Conservation (phyloP, 768 basidiomycete genomes). For the Lactarius sanguifluus region DNA sequence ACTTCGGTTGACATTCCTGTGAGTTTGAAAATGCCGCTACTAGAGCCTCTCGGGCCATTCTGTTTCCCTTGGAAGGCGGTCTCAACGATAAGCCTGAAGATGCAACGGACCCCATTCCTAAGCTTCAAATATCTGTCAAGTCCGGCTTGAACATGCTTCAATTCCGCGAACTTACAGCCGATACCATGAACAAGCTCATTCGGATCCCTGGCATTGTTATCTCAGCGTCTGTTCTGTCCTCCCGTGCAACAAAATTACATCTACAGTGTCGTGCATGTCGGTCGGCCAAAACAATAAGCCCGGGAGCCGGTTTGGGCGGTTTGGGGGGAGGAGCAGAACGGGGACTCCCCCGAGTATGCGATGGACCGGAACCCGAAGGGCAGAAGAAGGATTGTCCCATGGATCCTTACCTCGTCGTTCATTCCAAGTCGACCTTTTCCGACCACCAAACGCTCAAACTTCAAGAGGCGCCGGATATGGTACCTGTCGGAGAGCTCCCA, state of each 20-base stretch:
- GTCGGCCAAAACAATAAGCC: constrained; percentile 73
- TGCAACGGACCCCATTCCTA: constrained; percentile 50
- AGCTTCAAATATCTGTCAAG: constrained; percentile 82
- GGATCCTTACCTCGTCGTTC: constrained; percentile 94
- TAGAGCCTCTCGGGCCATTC: constrained; percentile 76
- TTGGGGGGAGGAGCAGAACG: constrained; percentile 83
- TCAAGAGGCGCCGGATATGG: constrained; percentile 99
- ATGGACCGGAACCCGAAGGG: constrained; percentile 74
- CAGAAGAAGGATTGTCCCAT: constrained; percentile 93
- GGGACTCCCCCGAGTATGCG: constrained; percentile 85
- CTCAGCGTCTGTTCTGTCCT: constrained; percentile 90
- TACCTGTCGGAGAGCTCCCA: constrained; percentile 97
- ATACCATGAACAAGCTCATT: constrained; percentile 94
- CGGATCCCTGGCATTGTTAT: constrained; percentile 98
- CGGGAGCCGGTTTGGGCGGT: constrained; percentile 77
- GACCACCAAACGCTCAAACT: constrained; percentile 97
- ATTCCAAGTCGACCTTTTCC: constrained; percentile 90
- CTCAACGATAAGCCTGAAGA: constrained; percentile 47
- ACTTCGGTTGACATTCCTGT: constrained; percentile 1
- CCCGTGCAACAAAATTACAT: constrained; percentile 88
- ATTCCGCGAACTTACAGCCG: constrained; percentile 90
- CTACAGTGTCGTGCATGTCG: constrained; percentile 93
- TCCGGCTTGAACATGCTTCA: constrained; percentile 93
- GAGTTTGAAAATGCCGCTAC: constrained; percentile 93
- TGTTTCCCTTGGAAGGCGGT: constrained; percentile 72